Base-by-base conservation (phyloP, 169 alveolate genomes). In the Cyclospora cayetanensis region DNA sequence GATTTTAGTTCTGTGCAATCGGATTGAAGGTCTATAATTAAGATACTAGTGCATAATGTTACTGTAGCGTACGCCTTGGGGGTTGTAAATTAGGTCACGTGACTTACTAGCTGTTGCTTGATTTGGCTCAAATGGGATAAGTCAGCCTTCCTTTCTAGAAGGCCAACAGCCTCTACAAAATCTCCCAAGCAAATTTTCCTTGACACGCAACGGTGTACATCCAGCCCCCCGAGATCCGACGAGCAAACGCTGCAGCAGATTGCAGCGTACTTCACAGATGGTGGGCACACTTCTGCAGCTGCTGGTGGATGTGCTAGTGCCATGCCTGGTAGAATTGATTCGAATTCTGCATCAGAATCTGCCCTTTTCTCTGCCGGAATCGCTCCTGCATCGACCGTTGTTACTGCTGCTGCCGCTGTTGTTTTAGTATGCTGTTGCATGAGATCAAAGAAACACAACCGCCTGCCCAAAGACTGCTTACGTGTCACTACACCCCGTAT, bases 391-490 rank as follows among this genome's bases (percentile, higher is more conserved):
- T 34, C 53, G n/a, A 68, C 70, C 1, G 68, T 42, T 27, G 70
- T 46, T 42, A 43, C 27, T 43, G 87, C 70, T 77, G 29, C 65
- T 77, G 70, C 29, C 46, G 87, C 87, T 15, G 70, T 43, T 77
- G 66, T 68, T 42, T 29, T 34, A 25, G 46, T 34, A 11, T 42
- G 41, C 12, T 43, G 87, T 9, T 65, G 41, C 87, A 42, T 42
- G 27, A 77, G 37, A n/a, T 77, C 87, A 29, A 77, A 43, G 43
- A 77, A 77, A 29, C 87, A 77, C 31, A 77, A 68, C 34, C 87
- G 87, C 7, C 87, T 65, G 68, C 87, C 87, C 34, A 77, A 46
- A 12, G 87, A 77, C 66, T 77, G 87, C 87, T 77, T 65, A 22
- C 87, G 87, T 4, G 87, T 77, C 0, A 77, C 68, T n/a, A 25